Base-by-base conservation (phyloP, 2,329 filamentous ascomycete genomes). In the Ampelomyces quisqualis region DNA sequence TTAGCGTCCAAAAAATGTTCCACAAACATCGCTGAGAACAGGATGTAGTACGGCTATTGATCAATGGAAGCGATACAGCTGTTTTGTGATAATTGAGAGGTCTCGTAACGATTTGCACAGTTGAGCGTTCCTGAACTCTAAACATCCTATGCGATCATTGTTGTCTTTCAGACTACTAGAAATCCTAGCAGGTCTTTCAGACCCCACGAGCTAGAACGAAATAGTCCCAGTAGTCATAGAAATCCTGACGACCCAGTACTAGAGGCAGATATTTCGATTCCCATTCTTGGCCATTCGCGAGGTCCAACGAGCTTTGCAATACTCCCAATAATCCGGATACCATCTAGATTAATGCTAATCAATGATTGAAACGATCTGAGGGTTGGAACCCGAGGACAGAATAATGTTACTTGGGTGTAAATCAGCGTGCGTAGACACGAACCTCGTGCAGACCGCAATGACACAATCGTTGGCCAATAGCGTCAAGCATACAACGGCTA, bases 391-490 rank as follows among this genome's bases (percentile, higher is more conserved):
- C 29, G 20, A 19, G 10, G 47, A 42, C 6, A 52, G 1, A 18
- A 55, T 50, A 18, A 55, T 57, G 26, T 57, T 55, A 31, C 36
- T 49, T 21, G 38, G 47, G 27, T 51, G 51, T 22, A 57, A 30
- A 38, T 55, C 52, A 13, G 36, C 52, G 24, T 57, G 52, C 21
- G 54, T 54, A 35, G 52, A 52, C 2, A 55, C 43, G 20, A 55
- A 52, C 8, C 19, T 6, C 28, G 28, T 31, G 28, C 28, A 31
- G 4, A 4, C 4, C n/a, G 27, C 27, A 29, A 29, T 7, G 14
- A 29, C 27, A 29, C 14, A 29, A 29, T 29, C 27, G 27, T 29
- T 29, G 27, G 27, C 27, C 27, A 29, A 29, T 29, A 29, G 27
- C 27, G 7, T 29, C n/a, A 14, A 29, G 15, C 27, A 29, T 14